Percentiles rank a stretch among this genome's conserved stretches.
Evolutionary conservation across 441 rosid species (phyloP).

Genomic region (Gossypium davidsonii): DNA sequence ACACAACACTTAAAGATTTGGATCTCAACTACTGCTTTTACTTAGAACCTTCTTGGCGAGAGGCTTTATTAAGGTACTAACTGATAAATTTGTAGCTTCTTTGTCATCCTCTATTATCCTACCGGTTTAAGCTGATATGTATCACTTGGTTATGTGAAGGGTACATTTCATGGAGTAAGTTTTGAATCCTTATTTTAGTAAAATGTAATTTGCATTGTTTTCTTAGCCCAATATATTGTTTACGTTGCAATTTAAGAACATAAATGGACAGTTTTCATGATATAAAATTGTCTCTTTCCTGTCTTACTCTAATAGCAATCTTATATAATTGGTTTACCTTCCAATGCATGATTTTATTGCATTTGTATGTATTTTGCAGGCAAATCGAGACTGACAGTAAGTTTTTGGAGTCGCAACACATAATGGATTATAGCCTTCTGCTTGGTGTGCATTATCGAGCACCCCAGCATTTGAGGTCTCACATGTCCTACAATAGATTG

Average conservation of each 20-base stretch:
- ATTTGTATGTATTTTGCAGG: constrained; percentile 33
- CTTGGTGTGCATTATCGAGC: constrained; percentile 98
- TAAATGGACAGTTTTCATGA: constrained; percentile 3
- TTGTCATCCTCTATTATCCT: neutral
- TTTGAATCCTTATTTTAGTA: neutral
- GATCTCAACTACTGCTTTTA: constrained; percentile 75
- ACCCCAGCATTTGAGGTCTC: constrained; percentile 72
- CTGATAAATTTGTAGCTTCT: constrained; percentile 18
- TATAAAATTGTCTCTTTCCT: neutral
- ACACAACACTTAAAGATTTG: constrained; percentile 90
- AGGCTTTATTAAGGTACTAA: constrained; percentile 63
- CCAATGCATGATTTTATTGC: neutral
- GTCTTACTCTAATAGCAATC: neutral
- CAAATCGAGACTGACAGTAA: constrained; percentile 86
- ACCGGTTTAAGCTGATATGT: constrained; percentile 1
- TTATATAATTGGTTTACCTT: neutral
- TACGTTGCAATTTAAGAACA: neutral
- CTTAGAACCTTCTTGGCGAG: constrained; percentile 91
- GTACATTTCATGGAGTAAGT: neutral
- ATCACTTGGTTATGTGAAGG: neutral
- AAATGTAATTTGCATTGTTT: neutral
- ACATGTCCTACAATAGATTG: constrained; percentile 32
- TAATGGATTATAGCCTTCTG: constrained; percentile 98
- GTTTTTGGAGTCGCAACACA: constrained; percentile 75
- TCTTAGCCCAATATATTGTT: neutral